Evolutionary conservation across 2,329 filamentous ascomycete species (phyloP), one percentile per base, ranked within the genome.

Genomic region (Botrytis paeoniae): DNA sequence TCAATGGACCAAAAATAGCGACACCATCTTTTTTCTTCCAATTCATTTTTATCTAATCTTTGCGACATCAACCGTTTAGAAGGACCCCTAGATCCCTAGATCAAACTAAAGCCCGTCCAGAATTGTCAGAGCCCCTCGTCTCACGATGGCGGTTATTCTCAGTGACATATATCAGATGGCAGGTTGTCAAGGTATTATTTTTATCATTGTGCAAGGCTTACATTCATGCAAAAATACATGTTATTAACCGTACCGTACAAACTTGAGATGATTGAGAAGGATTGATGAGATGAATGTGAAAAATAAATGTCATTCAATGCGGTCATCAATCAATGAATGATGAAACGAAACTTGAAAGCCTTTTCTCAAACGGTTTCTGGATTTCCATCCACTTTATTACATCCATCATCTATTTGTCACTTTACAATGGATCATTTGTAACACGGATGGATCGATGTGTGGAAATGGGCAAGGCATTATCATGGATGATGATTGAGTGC

Each of bases 241-340:
- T 9, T 18, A 14, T 14, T n/a, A 2, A 7, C 12, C 25, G 48
- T 14, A 7, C 25, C 10, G 45, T 66, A 54, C 43, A 51, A 48
- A 66, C 22, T 20, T 54, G 45, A 66, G 63, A 65, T 25, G 43
- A 18, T 51, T 25, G 62, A n/a, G 20, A 35, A 20, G 66, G n/a
- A 69, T 45, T 29, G 51, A 60, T 69, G 66, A 41, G 51, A 61
- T 45, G 51, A 37, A n/a, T n/a, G n/a, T n/a, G n/a, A n/a, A n/a
- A n/a, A n/a, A n/a, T n/a, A n/a, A n/a, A n/a, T 54, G 45, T 10
- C n/a, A 32, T 8, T 20, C 45, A 60, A 69, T 60, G 20, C 32
- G 37, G 35, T 7, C 18, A 69, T 69, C 51, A 45, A 60, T 61
- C 37, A 45, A 60, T n/a, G 10, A 37, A 60, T 29, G 18, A 45